Evolutionary conservation across 106 monocot species (phyloP).

Genomic region (Vanilla planifolia): DNA sequence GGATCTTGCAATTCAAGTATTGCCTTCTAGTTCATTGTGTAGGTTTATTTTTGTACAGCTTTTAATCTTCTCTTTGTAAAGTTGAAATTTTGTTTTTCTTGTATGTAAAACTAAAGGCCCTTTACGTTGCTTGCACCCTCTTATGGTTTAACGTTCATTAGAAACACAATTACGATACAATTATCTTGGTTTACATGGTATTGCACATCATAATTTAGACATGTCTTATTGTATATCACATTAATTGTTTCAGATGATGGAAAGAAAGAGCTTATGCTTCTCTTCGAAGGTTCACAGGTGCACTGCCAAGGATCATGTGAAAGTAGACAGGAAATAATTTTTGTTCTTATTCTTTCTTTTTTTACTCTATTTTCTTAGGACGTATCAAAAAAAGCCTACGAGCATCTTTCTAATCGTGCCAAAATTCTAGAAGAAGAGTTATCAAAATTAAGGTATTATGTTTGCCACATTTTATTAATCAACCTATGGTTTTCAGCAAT

Average conservation of each 20-base stretch:
- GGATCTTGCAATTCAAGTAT: no score
- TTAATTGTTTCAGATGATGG: constrained; percentile 32
- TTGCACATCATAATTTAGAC: no score
- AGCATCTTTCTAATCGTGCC: constrained; percentile 53
- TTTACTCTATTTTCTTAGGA: constrained; percentile 23
- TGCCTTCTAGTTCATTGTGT: no score
- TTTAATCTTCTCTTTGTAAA: no score
- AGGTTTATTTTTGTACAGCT: no score
- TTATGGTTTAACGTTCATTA: neutral
- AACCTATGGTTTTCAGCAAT: no score
- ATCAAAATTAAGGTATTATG: constrained; percentile 43
- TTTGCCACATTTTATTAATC: no score
- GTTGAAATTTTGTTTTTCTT: no score
- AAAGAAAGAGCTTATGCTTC: constrained; percentile 49
- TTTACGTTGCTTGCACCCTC: neutral
- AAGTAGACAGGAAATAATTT: neutral
- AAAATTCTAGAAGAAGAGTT: constrained; percentile 69
- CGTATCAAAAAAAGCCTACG: constrained; percentile 54
- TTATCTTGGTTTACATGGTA: no score
- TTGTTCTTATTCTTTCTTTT: neutral
- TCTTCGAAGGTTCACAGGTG: constrained; percentile 76
- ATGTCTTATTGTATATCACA: no score
- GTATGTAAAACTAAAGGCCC: no score
- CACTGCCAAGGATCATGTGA: neutral
- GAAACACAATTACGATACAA: no score